These are phyloP conservation scores for Pseudomonodictys pantanalensis DNA, from an alignment of 495 filamentous ascomycete species.

Conservation along the genomic window DNA sequence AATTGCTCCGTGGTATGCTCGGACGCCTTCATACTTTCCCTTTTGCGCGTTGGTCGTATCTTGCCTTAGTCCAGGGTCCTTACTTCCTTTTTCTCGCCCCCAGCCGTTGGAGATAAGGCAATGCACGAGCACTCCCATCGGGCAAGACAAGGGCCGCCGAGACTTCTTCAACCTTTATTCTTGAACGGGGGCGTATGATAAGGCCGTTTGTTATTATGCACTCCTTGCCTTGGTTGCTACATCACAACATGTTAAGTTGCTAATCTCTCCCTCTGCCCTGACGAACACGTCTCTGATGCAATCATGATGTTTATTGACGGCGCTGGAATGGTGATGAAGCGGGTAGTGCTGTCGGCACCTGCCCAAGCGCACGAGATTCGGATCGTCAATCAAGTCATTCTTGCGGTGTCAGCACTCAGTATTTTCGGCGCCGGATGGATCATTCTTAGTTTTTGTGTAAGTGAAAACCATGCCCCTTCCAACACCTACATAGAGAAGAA, in stretches of 20 bases:
- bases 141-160: background rate
- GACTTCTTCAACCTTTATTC: background rate
- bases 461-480: background rate
- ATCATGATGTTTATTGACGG: constrained; percentile 8
- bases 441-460: constrained; percentile 44
- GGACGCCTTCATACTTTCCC: background rate
- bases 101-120: constrained; percentile 16
- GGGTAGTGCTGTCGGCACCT: constrained; percentile 42
- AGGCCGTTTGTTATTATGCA: background rate
- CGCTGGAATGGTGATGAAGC: background rate
- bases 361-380: constrained; percentile 29
- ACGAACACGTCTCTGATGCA: too few species aligned
- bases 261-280: background rate
- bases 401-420: constrained; percentile 42
- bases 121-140: background rate
- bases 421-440: constrained; percentile 46
- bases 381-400: constrained; percentile 40
- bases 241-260: background rate
- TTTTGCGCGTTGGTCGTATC: background rate
- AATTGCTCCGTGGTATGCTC: background rate
- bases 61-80: background rate
- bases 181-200: background rate
- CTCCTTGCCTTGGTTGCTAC: background rate
- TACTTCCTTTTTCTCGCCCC: constrained; percentile 14
- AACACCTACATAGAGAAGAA: background rate